Evolutionary conservation across 2,329 filamentous ascomycete species (phyloP), one percentile per base, ranked within the genome.

Genomic region (Lojkania enalia): DNA sequence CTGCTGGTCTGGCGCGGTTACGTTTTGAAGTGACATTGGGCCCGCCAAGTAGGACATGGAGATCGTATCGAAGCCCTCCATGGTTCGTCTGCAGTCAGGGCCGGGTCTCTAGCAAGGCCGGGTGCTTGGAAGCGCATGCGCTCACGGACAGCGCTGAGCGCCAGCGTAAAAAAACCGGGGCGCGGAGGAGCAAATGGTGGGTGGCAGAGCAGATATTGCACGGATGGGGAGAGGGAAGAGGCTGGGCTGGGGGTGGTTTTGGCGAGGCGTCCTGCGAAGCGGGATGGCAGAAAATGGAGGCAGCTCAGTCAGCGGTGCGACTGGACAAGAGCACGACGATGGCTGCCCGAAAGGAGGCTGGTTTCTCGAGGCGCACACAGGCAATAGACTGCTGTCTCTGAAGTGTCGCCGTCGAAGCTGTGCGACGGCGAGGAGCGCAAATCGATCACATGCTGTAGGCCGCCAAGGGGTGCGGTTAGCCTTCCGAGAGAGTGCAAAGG

Each of bases 21-120:
- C 71, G 63, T 77, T 75, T 37, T 77, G 73, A 49, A 83, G 75
- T 43, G 77, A 75, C 63, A 83, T 72, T 52, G 80, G 78, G 55
- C 76, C 78, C 44, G 77, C 75, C 68, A 83, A 69, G 60, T 83
- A 85, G 58, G 79, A 78, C 81, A 84, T 82, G 64, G 77, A 74
- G 69, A 79, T 77, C 54, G 78, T 78, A 64, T 83, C 80, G 69
- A 79, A 83, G 66, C 78, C 75, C 61, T 82, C 80, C 71, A 74
- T 74, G 47, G 57, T 63, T 63, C 51, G 49, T 50, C 45, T 46
- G 51, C 52, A 42, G 53, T 43, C 41, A 51, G 51, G 57, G 58
- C 57, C 52, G 54, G 52, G 47, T 47, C 23, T 47, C 46, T 43
- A 47, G 38, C n/a, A 49, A 33, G 43, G 43, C 44, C 19, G 51